A percentile compares a stretch with the other conserved stretches of the same genome.
Conservation (phyloP, 139 green algal species). For the Mychonastes homosphaera region DNA sequence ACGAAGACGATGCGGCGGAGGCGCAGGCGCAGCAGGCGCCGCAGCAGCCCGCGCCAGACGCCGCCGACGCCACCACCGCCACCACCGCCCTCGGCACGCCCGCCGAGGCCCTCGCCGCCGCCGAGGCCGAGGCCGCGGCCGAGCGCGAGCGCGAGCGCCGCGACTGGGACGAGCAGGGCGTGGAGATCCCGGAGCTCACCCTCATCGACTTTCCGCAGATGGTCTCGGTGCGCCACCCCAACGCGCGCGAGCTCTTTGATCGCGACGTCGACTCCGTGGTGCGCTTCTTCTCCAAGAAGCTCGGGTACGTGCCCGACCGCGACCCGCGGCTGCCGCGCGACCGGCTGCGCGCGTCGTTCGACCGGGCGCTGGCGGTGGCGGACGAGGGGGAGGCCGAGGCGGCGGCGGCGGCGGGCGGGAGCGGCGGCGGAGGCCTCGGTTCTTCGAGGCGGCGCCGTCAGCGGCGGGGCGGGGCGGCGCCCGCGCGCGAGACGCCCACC, state of each 20-base stretch:
- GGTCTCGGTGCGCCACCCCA: slow-evolving; percentile 81
- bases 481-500: background rate
- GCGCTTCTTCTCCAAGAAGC: slow-evolving; percentile 64
- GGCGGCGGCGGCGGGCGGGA: slow-evolving; percentile 5
- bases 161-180: slow-evolving; percentile 37
- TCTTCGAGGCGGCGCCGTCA: background rate
- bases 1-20: slow-evolving; percentile 11
- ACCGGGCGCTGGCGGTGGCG: slow-evolving; percentile 7
- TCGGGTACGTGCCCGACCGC: slow-evolving; percentile 37
- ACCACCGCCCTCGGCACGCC: background rate
- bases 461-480: too few species aligned
- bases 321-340: slow-evolving; percentile 7
- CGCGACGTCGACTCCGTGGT: slow-evolving; percentile 88
- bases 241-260: slow-evolving; percentile 86
- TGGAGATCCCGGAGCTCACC: slow-evolving; percentile 51
- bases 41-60: background rate
- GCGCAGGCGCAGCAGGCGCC: background rate
- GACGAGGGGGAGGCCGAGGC: slow-evolving; percentile 4
- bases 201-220: slow-evolving; percentile 98
- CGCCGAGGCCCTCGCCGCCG: too few species aligned
- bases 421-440: background rate
- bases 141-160: too few species aligned
- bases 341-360: slow-evolving; percentile 6
- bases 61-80: background rate
- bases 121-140: too few species aligned